Base-by-base conservation (phyloP, 2,329 filamentous ascomycete species). In the Tolypocladium amazonense region DNA sequence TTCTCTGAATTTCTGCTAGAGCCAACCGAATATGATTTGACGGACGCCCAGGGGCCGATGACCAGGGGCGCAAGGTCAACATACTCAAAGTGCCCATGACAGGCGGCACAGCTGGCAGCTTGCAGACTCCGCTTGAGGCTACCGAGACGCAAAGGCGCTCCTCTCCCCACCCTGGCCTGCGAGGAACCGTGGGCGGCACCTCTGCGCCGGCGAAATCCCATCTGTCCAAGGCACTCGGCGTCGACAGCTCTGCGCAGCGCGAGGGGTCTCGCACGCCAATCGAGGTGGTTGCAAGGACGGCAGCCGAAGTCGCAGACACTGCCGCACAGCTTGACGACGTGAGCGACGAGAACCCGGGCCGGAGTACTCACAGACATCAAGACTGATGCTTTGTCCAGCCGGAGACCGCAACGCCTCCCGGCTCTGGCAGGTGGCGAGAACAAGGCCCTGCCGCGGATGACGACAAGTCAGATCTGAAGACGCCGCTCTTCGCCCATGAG, bases 401-500 rank as follows among this genome's bases (percentile, higher is more conserved):
- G 59, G 39, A 57, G 61, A 41, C 57, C 59, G 33, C 60, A 53
- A n/a, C 35, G 55, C 56, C 56, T 43, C 30, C 38, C 12, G 56
- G 56, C 30, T 47, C 56, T 57, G 41, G 37, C 37, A 18, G 23
- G 30, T n/a, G 18, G 38, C 23, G 30, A 41, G 27, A 15, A 55
- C 6, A 23, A 30, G 62, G 63, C 18, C 60, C 60, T 47, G 27
- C 8, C 23, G 63, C 62, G 38, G 63, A 64, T 18, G 61, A 63
- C 20, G 56, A 25, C 60, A 58, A 67, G 30, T 35, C 6, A 2
- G 63, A 66, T 11, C 56, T 68, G 38, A 67, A 69, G 56, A 71
- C 73, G 1, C 77, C 78, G 1, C 69, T 80, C 6, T 80, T 81
- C 62, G 72, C 78, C 4, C 78, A 81, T 59, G 79, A 81, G 63